A percentile compares a stretch with the other conserved stretches of the same genome.
These are phyloP conservation scores for Alternaria gaisen DNA, from an alignment of 2,329 filamentous ascomycete genomes.

Conservation along the genomic window DNA sequence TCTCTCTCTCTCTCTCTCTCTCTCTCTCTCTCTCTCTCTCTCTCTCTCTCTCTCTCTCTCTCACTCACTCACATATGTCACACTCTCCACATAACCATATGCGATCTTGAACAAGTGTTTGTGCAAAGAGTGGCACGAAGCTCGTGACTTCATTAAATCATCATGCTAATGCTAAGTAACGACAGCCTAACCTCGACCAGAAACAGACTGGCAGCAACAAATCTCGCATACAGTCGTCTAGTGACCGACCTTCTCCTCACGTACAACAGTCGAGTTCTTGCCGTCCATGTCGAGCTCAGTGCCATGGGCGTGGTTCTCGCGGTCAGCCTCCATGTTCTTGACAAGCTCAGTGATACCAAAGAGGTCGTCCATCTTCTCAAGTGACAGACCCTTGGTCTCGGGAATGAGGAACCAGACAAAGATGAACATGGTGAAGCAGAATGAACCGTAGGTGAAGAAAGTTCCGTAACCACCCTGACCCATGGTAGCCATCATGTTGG, in stretches of 20 bases:
- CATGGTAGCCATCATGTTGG: slow-evolving; percentile 70
- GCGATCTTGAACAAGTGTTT: background rate
- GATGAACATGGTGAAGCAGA: slow-evolving; percentile 71
- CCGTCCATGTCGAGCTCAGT: slow-evolving; percentile 42
- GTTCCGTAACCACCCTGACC: slow-evolving; percentile 63
- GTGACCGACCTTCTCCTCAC: slow-evolving; percentile 39
- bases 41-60: too few species aligned
- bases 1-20: too few species aligned
- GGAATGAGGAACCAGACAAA: slow-evolving; percentile 75
- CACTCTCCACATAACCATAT: background rate
- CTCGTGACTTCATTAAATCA: slow-evolving; percentile 24
- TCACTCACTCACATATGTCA: background rate
- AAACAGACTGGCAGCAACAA: background rate
- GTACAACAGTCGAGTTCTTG: slow-evolving; percentile 30
- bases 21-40: background rate
- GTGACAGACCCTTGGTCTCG: slow-evolving; percentile 72
- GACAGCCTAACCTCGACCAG: background rate
- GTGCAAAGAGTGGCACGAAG: slow-evolving; percentile 27
- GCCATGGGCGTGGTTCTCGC: slow-evolving; percentile 33
- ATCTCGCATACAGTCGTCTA: slow-evolving; percentile 1
- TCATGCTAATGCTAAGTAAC: slow-evolving; percentile 7
- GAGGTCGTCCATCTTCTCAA: slow-evolving; percentile 73
- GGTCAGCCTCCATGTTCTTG: slow-evolving; percentile 45
- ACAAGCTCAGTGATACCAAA: slow-evolving; percentile 67
- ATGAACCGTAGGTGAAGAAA: slow-evolving; percentile 74